Conservation (phyloP, 257 asterid genomes). For the Fraxinus americana region DNA sequence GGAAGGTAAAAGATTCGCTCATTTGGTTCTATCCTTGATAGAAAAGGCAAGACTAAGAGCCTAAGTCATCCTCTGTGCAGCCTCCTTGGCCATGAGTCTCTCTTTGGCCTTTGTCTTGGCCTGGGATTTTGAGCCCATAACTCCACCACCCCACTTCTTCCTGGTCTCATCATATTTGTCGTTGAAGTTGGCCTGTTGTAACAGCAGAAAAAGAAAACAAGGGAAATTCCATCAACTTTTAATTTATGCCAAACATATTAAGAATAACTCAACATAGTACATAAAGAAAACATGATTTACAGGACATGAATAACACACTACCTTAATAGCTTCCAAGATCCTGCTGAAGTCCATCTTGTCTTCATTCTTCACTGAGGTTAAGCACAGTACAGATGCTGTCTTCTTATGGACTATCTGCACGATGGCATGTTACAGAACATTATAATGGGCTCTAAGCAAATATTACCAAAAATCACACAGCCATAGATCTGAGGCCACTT, state of each 20-base stretch:
- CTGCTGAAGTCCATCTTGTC: conserved; percentile 57
- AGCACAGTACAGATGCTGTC: conserved; percentile 51
- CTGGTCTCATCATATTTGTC: background rate
- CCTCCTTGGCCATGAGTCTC: background rate
- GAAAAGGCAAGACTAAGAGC: background rate
- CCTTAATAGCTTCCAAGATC: conserved; percentile 58
- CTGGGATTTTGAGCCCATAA: background rate
- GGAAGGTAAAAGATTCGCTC: background rate
- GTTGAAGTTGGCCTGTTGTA: background rate
- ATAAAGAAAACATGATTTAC: background rate
- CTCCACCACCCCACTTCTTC: conserved; percentile 5
- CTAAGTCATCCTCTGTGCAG: background rate
- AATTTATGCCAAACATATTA: background rate
- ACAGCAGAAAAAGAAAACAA: background rate
- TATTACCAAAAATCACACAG: too few relatives aligned
- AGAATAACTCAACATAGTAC: background rate
- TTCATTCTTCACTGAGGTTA: conserved; percentile 56
- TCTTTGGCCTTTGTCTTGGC: conserved; percentile 1
- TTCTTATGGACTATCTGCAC: conserved; percentile 55
- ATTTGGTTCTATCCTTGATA: background rate
- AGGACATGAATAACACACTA: background rate
- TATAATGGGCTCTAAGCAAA: background rate
- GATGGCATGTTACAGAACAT: background rate
- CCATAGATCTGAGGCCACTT: background rate
- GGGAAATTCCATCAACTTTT: too few relatives aligned